Evolutionary conservation across 495 filamentous ascomycete genomes (phyloP).

Genomic region (Thermothielavioides terrestris): DNA sequence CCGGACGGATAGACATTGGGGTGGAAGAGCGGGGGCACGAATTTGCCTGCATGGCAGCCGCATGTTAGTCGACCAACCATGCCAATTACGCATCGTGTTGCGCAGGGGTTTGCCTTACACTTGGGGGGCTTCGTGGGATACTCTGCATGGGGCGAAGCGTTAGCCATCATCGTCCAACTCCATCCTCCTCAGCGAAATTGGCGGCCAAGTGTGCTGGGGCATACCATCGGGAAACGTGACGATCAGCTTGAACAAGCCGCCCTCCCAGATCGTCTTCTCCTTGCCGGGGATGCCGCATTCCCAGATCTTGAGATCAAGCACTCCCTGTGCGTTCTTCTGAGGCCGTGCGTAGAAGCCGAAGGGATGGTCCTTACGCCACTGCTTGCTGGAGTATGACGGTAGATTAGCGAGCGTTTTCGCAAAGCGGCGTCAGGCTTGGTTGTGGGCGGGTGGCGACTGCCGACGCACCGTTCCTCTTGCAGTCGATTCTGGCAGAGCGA

Average conservation of each 20-base stretch:
- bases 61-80: slow-evolving; percentile 18
- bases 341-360: slow-evolving; percentile 97
- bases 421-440: background rate
- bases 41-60: slow-evolving; percentile 64
- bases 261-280: slow-evolving; percentile 93
- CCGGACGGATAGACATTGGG: slow-evolving; percentile 98
- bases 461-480: slow-evolving; percentile 76
- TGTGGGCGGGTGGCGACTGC: background rate
- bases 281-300: slow-evolving; percentile 95
- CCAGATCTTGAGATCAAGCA: slow-evolving; percentile 90
- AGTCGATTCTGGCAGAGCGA: slow-evolving; percentile 82
- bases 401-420: slow-evolving; percentile 7
- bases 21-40: slow-evolving; percentile 91
- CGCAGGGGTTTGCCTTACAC: slow-evolving; percentile 51
- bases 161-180: background rate
- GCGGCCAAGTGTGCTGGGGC: slow-evolving; percentile 22
- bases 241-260: slow-evolving; percentile 87
- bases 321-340: slow-evolving; percentile 64
- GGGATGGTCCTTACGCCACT: slow-evolving; percentile 93
- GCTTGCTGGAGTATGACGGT: slow-evolving; percentile 53
- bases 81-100: slow-evolving; percentile 3
- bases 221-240: slow-evolving; percentile 91
- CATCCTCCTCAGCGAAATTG: background rate
- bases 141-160: slow-evolving; percentile 47
- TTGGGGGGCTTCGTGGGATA: slow-evolving; percentile 99